Evolutionary conservation across 1,284 basidiomycete species (phyloP).

Genomic region (Flammula alnicola): DNA sequence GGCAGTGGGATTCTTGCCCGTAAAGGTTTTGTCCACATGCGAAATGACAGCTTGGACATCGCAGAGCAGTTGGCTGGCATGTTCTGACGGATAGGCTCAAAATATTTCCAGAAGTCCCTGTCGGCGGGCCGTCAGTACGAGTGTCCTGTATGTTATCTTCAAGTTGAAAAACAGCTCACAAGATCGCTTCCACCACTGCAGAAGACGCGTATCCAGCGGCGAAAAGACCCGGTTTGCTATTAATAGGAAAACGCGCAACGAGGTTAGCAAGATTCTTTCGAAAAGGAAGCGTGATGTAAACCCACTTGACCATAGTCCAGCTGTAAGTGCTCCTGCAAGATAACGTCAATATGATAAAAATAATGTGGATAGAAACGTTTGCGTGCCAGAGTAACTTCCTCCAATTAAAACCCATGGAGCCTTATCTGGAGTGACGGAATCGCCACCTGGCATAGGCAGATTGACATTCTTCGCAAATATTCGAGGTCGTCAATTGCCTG

Average conservation of each 20-base stretch:
- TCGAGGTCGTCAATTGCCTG: conserved; percentile 74
- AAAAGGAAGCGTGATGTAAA: no score
- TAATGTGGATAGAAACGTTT: neutral
- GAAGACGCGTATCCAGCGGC: conserved; percentile 73
- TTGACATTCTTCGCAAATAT: conserved; percentile 71
- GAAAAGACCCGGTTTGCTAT: conserved; percentile 66
- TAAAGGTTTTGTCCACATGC: conserved; percentile 62
- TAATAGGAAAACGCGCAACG: conserved; percentile 13
- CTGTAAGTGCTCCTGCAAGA: conserved; percentile 57
- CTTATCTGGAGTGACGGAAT: conserved; percentile 55
- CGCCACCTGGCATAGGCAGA: conserved; percentile 66
- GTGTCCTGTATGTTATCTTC: neutral
- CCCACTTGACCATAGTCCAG: conserved; percentile 75
- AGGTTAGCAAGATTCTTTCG: no score
- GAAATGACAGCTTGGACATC: conserved; percentile 67
- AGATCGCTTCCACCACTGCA: conserved; percentile 69
- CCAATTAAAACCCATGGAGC: conserved; percentile 73
- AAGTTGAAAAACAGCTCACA: conserved; percentile 41
- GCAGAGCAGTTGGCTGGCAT: conserved; percentile 78
- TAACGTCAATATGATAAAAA: neutral
- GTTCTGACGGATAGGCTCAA: conserved; percentile 67
- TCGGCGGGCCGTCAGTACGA: neutral
- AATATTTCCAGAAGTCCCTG: conserved; percentile 72
- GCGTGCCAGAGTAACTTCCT: conserved; percentile 61
- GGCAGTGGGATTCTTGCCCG: conserved; percentile 43